phyloP scores from a whole-genome alignment of 169 alveolate genomes.

The Plasmodium adleri region DNA sequence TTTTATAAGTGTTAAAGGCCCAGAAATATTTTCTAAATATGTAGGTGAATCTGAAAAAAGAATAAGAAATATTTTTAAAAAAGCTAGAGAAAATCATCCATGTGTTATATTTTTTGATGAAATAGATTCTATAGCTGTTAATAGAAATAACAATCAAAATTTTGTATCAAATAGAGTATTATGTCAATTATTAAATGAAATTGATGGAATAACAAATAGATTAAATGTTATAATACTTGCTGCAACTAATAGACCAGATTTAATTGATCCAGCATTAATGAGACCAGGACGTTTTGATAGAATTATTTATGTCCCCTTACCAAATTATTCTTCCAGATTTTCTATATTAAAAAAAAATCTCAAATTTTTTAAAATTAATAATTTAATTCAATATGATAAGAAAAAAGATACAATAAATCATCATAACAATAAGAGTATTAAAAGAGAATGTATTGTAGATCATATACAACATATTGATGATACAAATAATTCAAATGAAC shows the following conservation, averaged over 20 bases:
- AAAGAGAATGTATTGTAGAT: constrained; percentile 19
- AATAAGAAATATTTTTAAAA: constrained; percentile 95
- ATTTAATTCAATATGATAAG: constrained; percentile 3
- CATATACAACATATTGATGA: constrained; percentile 1
- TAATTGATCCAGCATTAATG: constrained; percentile 96
- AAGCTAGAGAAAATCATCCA: constrained; percentile 97
- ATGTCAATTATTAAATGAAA: constrained; percentile 97
- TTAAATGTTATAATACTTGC: constrained; percentile 96
- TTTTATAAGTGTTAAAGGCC: constrained; percentile 99
- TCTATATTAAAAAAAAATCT: constrained; percentile 91
- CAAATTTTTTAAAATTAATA: constrained; percentile 42
- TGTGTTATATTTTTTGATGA: constrained; percentile 99
- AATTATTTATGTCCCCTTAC: constrained; percentile 97
- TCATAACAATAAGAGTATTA: background rate
- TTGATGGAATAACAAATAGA: constrained; percentile 96
- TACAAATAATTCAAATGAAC: background rate
- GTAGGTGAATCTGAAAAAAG: constrained; percentile 99
- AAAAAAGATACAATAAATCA: background rate
- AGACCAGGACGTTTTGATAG: constrained; percentile 99
- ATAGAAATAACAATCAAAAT: constrained; percentile 67
- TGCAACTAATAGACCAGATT: constrained; percentile 99
- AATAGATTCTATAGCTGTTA: constrained; percentile 94
- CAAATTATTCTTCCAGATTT: constrained; percentile 94
- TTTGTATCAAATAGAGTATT: constrained; percentile 96
- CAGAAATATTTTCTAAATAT: constrained; percentile 99